A percentile compares a stretch with the other conserved stretches of the same genome.
Evolutionary conservation across 345 rosid species (phyloP).

Genomic region (Punica granatum): DNA sequence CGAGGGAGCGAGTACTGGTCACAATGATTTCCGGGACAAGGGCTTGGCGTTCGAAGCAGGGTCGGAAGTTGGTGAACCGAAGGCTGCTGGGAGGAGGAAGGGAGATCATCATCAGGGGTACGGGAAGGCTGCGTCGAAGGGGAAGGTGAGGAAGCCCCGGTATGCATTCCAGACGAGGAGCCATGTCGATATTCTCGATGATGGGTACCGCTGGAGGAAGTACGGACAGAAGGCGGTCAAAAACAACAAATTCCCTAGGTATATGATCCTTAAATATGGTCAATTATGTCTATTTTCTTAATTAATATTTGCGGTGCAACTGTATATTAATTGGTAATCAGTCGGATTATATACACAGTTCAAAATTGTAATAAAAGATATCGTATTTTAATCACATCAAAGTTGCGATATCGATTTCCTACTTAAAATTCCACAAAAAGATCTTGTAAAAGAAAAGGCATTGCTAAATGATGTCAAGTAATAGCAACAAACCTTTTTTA

Average conservation of each 20-base stretch:
- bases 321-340: too few relatives aligned
- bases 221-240: slow-evolving; percentile 87
- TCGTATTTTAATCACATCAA: too few relatives aligned
- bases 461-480: too few relatives aligned
- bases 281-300: neutral
- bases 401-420: too few relatives aligned
- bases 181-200: slow-evolving; percentile 86
- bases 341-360: too few relatives aligned
- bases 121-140: slow-evolving; percentile 3
- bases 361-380: too few relatives aligned
- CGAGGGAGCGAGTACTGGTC: neutral
- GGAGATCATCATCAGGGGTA: slow-evolving; percentile 3
- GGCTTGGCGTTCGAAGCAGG: neutral
- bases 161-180: slow-evolving; percentile 84
- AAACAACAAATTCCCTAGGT: slow-evolving; percentile 80
- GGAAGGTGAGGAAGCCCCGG: slow-evolving; percentile 50
- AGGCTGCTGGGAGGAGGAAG: slow-evolving; percentile 22
- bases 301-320: too few relatives aligned
- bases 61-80: neutral
- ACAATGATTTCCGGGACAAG: neutral
- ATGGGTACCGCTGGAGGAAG: slow-evolving; percentile 92
- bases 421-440: too few relatives aligned
- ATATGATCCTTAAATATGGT: neutral
- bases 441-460: too few relatives aligned
- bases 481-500: too few relatives aligned